phyloP scores from a whole-genome alignment of 2,329 filamentous ascomycete genomes.

The Fusarium bactridioides region DNA sequence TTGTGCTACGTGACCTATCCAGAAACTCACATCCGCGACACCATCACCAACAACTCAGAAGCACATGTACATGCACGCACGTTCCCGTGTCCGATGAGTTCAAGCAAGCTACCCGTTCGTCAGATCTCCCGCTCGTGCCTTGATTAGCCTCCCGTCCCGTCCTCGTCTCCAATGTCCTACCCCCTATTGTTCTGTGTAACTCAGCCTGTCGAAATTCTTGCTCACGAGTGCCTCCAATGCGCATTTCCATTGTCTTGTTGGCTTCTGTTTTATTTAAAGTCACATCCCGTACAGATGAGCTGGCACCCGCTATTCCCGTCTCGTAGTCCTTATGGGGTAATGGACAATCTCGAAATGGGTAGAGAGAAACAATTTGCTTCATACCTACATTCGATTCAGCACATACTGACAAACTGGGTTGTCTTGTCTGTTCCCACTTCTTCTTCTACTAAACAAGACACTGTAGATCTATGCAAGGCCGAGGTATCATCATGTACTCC shows the following conservation, averaged over 20 bases:
- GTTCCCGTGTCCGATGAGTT: slow-evolving; percentile 43
- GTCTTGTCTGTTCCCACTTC: background rate
- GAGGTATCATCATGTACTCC: background rate
- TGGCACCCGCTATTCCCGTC: slow-evolving; percentile 11
- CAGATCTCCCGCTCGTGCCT: slow-evolving; percentile 36
- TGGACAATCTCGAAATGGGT: background rate
- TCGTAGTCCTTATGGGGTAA: background rate
- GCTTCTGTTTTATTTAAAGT: slow-evolving; percentile 5
- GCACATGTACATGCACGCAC: slow-evolving; percentile 32
- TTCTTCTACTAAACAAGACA: background rate
- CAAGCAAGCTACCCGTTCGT: slow-evolving; percentile 41
- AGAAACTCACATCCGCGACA: background rate
- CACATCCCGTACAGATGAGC: slow-evolving; percentile 6
- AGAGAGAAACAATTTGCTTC: background rate
- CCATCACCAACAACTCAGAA: slow-evolving; percentile 23
- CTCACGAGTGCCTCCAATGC: background rate
- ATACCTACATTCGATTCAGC: background rate
- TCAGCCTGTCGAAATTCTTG: background rate
- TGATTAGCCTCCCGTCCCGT: slow-evolving; percentile 22
- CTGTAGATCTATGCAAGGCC: slow-evolving; percentile 4
- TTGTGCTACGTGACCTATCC: slow-evolving; percentile 3
- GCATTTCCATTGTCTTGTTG: background rate
- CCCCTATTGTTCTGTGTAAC: slow-evolving; percentile 12
- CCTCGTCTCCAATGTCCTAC: slow-evolving; percentile 16
- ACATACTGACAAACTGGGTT: background rate